Evolutionary conservation across 2,329 filamentous ascomycete genomes (phyloP), one percentile per base, ranked within the genome.

Genomic region (Scedosporium dehoogii): DNA sequence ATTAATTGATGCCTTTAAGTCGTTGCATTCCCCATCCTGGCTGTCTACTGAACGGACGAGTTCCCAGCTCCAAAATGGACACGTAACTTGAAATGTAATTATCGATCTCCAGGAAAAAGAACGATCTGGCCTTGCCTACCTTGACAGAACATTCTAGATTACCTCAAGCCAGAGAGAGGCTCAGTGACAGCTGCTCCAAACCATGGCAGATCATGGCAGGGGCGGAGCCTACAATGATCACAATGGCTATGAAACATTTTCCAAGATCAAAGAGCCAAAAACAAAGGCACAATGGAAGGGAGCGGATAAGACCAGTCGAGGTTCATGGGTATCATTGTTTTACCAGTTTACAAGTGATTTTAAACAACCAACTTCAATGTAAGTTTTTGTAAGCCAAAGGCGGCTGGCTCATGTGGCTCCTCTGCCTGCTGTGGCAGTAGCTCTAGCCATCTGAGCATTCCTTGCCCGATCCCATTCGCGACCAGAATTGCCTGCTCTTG

Each of bases 401-500:
- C 14, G 18, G 14, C 21, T 23, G 6, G 58, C 73, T 72, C 10
- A 86, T 68, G 76, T 81, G 6, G 83, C 83, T 46, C 83, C 84
- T 69, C 84, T 77, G 3, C 84, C 84, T 44, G 78, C 80, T 61
- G 85, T 69, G 27, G 82, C 81, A 9, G 81, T 78, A 23, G 77
- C 71, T 68, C 77, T 76, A 18, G 81, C 79, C 74, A 86, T 72
- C 68, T 85, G 80, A 58, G 81, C 79, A 71, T 86, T 85, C 67
- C 78, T 77, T 18, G 79, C 79, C 66, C 73, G 72, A 71, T 87
- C 84, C 83, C 84, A 84, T 42, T 80, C 79, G 64, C 82, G 77
- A n/a, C 82, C 79, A 53, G 78, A 78, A 48, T 73, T 73, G 23
- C 79, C 81, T 33, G 78, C 73, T 64, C 78, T 76, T 16, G 76